phyloP scores from a whole-genome alignment of 2,329 filamentous ascomycete genomes.

The Claviceps pusilla region DNA sequence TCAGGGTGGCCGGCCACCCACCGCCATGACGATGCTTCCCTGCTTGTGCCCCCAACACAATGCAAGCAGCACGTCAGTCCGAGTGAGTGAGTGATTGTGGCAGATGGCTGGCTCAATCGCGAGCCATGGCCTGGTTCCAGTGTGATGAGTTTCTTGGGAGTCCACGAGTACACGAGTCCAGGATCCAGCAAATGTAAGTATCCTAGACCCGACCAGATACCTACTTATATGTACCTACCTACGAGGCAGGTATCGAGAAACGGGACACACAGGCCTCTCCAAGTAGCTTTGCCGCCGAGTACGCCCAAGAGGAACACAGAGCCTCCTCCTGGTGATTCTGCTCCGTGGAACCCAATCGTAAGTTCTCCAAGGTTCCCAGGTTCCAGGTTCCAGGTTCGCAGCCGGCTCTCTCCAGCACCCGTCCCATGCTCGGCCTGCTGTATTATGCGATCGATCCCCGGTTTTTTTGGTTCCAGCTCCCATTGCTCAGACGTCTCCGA shows the following conservation, averaged over 20 bases:
- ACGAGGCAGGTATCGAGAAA: neutral
- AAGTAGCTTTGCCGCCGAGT: neutral
- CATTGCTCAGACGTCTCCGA: neutral
- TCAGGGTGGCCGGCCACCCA: neutral
- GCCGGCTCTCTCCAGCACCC: neutral
- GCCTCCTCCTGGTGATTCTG: neutral
- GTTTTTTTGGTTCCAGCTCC: neutral
- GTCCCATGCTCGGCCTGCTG: too few relatives aligned
- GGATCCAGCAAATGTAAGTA: neutral
- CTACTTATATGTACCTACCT: too few relatives aligned
- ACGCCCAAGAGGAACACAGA: neutral
- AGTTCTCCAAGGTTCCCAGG: neutral
- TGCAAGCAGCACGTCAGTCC: neutral
- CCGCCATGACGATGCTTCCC: neutral
- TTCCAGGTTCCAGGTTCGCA: neutral
- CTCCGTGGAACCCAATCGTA: constrained; percentile 4
- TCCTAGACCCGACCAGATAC: neutral
- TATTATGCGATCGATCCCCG: neutral
- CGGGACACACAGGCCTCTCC: neutral
- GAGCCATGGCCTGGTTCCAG: too few relatives aligned
- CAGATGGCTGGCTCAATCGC: neutral
- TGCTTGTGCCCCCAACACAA: neutral
- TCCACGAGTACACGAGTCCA: neutral
- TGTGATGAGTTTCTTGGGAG: too few relatives aligned
- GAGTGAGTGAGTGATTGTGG: neutral